Conservation (phyloP, 257 asterid species). For the Thymus quinquecostatus region DNA sequence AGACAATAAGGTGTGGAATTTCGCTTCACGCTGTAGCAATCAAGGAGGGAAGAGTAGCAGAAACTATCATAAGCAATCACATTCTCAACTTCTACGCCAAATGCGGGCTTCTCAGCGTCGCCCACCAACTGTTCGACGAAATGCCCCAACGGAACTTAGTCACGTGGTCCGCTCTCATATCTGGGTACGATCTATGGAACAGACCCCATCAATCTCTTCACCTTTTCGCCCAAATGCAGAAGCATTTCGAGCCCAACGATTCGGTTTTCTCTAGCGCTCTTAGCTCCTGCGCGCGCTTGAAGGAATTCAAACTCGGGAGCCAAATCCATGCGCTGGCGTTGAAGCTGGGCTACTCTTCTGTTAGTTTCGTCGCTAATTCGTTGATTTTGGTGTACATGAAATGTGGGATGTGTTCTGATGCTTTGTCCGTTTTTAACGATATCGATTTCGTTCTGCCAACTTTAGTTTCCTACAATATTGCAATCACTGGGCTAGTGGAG, state of each 20-base stretch:
- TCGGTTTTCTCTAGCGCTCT: constrained; percentile 61
- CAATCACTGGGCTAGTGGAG: constrained; percentile 68
- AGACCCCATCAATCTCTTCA: constrained; percentile 46
- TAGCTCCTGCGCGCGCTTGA: constrained; percentile 64
- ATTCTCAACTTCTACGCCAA: constrained; percentile 68
- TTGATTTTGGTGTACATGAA: constrained; percentile 73
- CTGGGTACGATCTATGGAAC: constrained; percentile 63
- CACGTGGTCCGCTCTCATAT: constrained; percentile 74
- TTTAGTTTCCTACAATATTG: constrained; percentile 59
- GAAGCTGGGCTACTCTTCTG: constrained; percentile 46
- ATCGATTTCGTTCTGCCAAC: constrained; percentile 28
- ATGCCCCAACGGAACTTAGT: constrained; percentile 61
- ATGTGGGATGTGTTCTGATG: constrained; percentile 58
- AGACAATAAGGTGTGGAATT: constrained; percentile 41
- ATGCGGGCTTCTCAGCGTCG: constrained; percentile 54
- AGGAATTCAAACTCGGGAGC: constrained; percentile 51
- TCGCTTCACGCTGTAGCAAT: constrained; percentile 63
- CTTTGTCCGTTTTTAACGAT: constrained; percentile 45
- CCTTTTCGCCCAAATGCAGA: constrained; percentile 51
- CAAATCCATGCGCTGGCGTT: constrained; percentile 67
- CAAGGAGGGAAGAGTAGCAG: constrained; percentile 53
- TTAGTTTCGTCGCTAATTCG: constrained; percentile 64
- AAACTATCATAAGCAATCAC: constrained; percentile 50
- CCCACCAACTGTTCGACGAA: constrained; percentile 61
- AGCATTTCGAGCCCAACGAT: constrained; percentile 56